Evolutionary conservation across 768 basidiomycete genomes (phyloP).

Genomic region (Rubroboletus satanas): DNA sequence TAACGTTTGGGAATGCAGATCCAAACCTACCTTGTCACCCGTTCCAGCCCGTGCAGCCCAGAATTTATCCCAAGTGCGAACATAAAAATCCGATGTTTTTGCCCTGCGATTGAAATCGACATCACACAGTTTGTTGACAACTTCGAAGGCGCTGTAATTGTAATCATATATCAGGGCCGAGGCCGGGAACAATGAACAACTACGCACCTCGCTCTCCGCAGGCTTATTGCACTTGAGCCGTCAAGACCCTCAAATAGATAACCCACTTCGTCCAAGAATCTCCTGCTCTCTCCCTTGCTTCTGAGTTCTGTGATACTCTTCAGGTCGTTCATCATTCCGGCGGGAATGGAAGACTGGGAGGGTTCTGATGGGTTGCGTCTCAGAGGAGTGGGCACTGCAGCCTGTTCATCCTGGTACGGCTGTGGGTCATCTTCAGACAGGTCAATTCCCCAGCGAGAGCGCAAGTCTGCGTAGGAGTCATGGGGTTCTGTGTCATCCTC

Average conservation of each 20-base stretch:
- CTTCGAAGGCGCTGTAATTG: slow-evolving; percentile 67
- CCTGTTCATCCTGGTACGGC: slow-evolving; percentile 19
- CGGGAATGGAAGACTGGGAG: slow-evolving; percentile 41
- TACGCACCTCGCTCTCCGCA: slow-evolving; percentile 65
- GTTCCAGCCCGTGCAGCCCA: slow-evolving; percentile 53
- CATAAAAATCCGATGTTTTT: slow-evolving; percentile 69
- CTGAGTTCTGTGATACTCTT: slow-evolving; percentile 79
- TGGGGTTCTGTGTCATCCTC: slow-evolving; percentile 51
- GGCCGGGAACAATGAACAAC: not conserved
- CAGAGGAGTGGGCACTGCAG: slow-evolving; percentile 1
- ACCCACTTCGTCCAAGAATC: slow-evolving; percentile 81
- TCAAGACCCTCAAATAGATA: slow-evolving; percentile 82
- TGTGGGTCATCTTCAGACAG: slow-evolving; percentile 70
- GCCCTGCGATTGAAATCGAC: slow-evolving; percentile 74
- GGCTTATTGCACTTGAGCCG: slow-evolving; percentile 43
- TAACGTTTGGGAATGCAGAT: not conserved
- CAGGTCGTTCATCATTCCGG: slow-evolving; percentile 66
- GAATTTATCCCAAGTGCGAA: slow-evolving; percentile 66
- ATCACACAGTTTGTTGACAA: slow-evolving; percentile 70
- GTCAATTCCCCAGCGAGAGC: slow-evolving; percentile 79
- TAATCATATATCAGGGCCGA: not conserved
- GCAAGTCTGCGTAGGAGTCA: slow-evolving; percentile 75
- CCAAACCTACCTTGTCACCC: slow-evolving; percentile 52
- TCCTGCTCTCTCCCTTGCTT: slow-evolving; percentile 73
- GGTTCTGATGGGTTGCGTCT: slow-evolving; percentile 32